A percentile compares a stretch with the other conserved stretches of the same genome.
Evolutionary conservation across 768 basidiomycete species (phyloP).

Genomic region (Xerocomellus dryophilus): DNA sequence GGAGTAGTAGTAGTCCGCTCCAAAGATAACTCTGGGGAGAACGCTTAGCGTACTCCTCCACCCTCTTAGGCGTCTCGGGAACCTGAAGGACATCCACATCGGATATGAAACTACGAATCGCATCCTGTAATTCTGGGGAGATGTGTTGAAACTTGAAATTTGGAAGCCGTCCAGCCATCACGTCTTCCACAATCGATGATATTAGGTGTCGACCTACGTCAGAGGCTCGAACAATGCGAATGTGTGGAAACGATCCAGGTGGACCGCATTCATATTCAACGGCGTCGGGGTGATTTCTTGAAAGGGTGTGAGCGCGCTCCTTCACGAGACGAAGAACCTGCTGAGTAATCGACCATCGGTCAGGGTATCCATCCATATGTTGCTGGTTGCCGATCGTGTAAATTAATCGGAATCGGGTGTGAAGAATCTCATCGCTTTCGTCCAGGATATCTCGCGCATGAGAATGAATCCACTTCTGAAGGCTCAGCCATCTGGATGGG

Average conservation of each 20-base stretch:
- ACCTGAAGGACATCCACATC: not conserved
- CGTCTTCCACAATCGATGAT: not conserved
- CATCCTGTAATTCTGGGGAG: not conserved
- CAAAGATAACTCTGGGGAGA: not conserved
- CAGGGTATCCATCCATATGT: constrained; percentile 24
- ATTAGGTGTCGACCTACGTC: not conserved
- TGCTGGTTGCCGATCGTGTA: constrained; percentile 27
- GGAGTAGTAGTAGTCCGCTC: constrained; percentile 15
- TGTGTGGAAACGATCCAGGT: constrained; percentile 7
- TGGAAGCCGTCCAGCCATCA: constrained; percentile 10
- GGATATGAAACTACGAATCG: constrained; percentile 16
- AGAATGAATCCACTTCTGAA: constrained; percentile 14
- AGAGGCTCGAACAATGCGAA: constrained; percentile 1
- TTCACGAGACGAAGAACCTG: constrained; percentile 21
- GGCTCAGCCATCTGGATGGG: constrained; percentile 8
- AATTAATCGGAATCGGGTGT: constrained; percentile 13
- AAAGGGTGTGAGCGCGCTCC: not conserved
- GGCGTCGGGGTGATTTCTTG: not conserved
- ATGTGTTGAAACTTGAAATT: constrained; percentile 8
- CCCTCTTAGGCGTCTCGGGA: not conserved
- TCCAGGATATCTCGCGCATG: constrained; percentile 17
- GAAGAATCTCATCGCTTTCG: constrained; percentile 24
- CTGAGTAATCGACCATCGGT: constrained; percentile 30
- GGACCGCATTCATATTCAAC: not conserved
- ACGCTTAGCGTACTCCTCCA: not conserved